Evolutionary conservation across 2,329 filamentous ascomycete species (phyloP).

Genomic region (Kalmusia sp.): DNA sequence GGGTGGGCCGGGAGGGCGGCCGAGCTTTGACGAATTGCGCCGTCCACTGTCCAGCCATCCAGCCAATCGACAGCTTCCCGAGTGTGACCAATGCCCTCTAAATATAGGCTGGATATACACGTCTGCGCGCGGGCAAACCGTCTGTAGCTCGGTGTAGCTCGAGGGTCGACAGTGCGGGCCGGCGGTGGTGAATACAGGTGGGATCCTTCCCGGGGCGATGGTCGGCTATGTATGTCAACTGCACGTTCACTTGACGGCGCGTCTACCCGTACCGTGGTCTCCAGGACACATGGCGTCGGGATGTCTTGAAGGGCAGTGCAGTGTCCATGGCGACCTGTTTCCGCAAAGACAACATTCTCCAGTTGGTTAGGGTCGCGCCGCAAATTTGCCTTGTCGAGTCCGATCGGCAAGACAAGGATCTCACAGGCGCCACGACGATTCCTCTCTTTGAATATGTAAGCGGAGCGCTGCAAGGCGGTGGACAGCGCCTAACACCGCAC

Average conservation of each 20-base stretch:
- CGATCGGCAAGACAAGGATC: conserved; percentile 7
- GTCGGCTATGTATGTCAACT: background rate
- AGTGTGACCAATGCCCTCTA: background rate
- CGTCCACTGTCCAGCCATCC: too few relatives aligned
- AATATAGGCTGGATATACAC: background rate
- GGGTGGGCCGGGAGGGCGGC: background rate
- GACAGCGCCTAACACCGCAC: background rate
- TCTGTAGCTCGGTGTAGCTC: background rate
- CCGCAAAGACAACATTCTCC: background rate
- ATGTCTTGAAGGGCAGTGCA: too few relatives aligned
- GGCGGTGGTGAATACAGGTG: background rate
- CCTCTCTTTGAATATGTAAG: too few relatives aligned
- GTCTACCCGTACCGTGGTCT: background rate
- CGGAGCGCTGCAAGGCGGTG: conserved; percentile 3
- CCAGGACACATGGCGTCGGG: too few relatives aligned
- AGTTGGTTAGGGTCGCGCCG: background rate
- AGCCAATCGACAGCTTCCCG: background rate
- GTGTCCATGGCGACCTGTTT: too few relatives aligned
- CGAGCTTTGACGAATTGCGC: background rate
- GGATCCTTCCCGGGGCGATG: conserved; percentile 7
- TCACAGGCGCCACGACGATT: conserved; percentile 6
- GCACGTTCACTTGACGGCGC: background rate
- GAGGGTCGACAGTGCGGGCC: conserved; percentile 2
- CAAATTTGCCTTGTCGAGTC: background rate
- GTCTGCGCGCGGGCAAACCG: background rate